These are phyloP conservation scores for Schizosaccharomyces japonicus DNA, from an alignment of 805 yeast species.

Conservation along the genomic window DNA sequence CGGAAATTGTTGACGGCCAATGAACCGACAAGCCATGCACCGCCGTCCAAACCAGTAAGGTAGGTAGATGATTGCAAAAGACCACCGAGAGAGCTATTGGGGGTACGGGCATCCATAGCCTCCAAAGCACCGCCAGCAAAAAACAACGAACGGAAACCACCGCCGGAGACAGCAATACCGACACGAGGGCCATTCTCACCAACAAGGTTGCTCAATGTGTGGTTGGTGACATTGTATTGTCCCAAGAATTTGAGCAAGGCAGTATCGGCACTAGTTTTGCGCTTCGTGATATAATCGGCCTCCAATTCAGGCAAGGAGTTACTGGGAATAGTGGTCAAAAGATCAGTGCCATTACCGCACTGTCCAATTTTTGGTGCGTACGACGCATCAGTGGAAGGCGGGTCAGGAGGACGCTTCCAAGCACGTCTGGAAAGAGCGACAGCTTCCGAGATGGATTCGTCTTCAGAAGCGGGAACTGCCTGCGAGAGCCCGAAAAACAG, in stretches of 20 bases:
- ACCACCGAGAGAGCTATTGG: conserved; percentile 24
- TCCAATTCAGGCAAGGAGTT: not conserved
- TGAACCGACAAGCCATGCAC: conserved; percentile 43
- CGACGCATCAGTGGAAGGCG: conserved; percentile 1
- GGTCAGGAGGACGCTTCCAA: not conserved
- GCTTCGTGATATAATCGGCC: not conserved
- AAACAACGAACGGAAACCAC: conserved; percentile 55
- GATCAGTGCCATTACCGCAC: not conserved
- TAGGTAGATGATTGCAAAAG: conserved; percentile 31
- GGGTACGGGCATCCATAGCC: conserved; percentile 24
- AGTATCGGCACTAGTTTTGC: not conserved
- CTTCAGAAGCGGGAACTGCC: too few species aligned
- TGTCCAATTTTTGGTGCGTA: not conserved
- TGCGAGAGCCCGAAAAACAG: too few species aligned
- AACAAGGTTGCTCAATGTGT: not conserved
- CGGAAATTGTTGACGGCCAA: conserved; percentile 20
- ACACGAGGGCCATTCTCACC: conserved; percentile 7
- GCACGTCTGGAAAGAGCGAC: not conserved
- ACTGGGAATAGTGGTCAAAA: not conserved
- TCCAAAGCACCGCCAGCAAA: conserved; percentile 31
- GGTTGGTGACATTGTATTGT: not conserved
- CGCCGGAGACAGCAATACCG: conserved; percentile 48
- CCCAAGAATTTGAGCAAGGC: not conserved
- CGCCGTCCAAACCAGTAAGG: conserved; percentile 46
- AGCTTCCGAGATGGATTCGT: too few species aligned